phyloP scores from a whole-genome alignment of 139 green algal genomes.

The Tetraselmis striata region DNA sequence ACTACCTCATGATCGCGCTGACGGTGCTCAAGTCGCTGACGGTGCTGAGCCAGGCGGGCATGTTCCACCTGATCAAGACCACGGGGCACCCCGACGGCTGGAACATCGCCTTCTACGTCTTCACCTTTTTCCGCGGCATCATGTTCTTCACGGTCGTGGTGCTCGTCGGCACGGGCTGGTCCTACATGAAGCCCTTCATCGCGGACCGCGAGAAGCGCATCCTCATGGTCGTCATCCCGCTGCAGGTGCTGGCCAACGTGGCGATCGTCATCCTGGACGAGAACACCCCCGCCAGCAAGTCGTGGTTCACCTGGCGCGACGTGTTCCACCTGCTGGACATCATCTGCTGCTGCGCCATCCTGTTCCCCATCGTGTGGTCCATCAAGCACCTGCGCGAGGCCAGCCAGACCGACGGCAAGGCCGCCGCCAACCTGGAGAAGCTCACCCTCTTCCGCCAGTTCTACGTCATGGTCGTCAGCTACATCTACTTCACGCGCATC shows the following conservation, averaged over 20 bases:
- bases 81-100: constrained; percentile 79
- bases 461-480: constrained; percentile 88
- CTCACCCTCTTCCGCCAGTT: constrained; percentile 93
- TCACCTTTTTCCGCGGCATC: constrained; percentile 81
- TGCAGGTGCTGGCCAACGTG: constrained; percentile 93
- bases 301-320: constrained; percentile 91
- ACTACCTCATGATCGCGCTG: constrained; percentile 86
- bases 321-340: constrained; percentile 96
- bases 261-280: constrained; percentile 88
- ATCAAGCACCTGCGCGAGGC: constrained; percentile 86
- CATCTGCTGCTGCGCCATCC: constrained; percentile 94
- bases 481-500: constrained; percentile 98
- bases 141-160: constrained; percentile 94
- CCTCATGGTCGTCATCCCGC: constrained; percentile 88
- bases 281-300: constrained; percentile 56
- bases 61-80: constrained; percentile 72
- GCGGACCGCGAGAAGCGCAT: constrained; percentile 79
- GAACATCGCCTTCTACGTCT: constrained; percentile 96
- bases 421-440: constrained; percentile 71
- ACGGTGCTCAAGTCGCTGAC: constrained; percentile 83
- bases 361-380: constrained; percentile 97
- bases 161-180: constrained; percentile 91
- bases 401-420: constrained; percentile 58
- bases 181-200: constrained; percentile 92
- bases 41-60: constrained; percentile 67